Percentiles rank a stretch among this genome's conserved stretches.
Conservation (phyloP, 177 flowering plant species). For the Vitis hybrid region DNA sequence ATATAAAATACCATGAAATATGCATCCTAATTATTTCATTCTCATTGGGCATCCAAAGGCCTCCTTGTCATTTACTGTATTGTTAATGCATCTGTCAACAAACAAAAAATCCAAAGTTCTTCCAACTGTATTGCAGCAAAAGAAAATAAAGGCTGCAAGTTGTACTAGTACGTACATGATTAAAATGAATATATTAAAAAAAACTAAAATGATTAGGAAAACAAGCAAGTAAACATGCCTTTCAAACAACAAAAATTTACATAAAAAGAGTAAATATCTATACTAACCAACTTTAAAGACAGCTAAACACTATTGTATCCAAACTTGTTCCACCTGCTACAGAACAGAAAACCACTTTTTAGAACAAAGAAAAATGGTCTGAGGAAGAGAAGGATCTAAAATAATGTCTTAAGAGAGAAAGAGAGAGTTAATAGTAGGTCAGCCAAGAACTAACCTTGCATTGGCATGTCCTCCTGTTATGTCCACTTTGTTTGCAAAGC, state of each 20-base stretch:
- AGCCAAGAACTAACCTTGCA: background rate
- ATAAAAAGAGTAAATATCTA: background rate
- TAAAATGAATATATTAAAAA: background rate
- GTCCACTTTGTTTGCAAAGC: constrained; percentile 11
- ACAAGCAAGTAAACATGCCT: background rate
- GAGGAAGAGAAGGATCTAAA: background rate
- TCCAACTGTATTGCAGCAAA: too few relatives aligned
- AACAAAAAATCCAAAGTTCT: too few relatives aligned
- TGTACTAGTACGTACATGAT: too few relatives aligned
- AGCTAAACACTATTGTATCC: background rate
- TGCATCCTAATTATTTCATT: too few relatives aligned
- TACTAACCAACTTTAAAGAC: background rate
- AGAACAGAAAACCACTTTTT: background rate
- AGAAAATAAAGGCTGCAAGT: too few relatives aligned
- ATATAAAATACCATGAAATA: too few relatives aligned
- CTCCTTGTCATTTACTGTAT: too few relatives aligned
- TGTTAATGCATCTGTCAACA: too few relatives aligned
- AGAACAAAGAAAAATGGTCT: too few relatives aligned
- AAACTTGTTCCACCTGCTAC: constrained; percentile 3
- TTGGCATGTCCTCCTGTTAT: constrained; percentile 7
- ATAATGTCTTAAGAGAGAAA: background rate
- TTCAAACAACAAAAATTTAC: background rate
- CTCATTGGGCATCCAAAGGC: too few relatives aligned
- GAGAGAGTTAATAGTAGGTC: background rate
- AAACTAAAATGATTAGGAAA: background rate